These are phyloP conservation scores for Didymella pinodella DNA, from an alignment of 2,329 filamentous ascomycete genomes.

Conservation along the genomic window DNA sequence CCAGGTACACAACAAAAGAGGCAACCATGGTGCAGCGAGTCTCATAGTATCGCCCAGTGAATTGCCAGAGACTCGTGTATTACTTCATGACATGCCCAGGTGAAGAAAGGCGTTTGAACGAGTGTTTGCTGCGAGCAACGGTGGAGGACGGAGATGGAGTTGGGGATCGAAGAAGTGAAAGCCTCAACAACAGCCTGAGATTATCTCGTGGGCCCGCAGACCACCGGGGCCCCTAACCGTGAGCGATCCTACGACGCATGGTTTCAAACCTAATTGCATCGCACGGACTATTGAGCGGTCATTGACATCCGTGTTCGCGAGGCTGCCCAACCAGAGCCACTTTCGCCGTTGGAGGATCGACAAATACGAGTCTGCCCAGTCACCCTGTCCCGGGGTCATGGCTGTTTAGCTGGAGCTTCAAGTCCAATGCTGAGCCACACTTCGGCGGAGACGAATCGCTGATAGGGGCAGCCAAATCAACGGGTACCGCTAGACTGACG, in stretches of 20 bases:
- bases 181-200: slow-evolving; percentile 10
- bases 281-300: slow-evolving; percentile 6
- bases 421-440: slow-evolving; percentile 1
- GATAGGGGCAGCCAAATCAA: not conserved
- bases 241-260: slow-evolving; percentile 13
- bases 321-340: slow-evolving; percentile 4
- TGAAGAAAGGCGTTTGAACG: slow-evolving; percentile 6
- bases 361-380: slow-evolving; percentile 12
- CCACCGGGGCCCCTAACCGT: slow-evolving; percentile 12
- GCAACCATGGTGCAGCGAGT: slow-evolving; percentile 15
- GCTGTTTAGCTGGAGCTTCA: slow-evolving; percentile 1
- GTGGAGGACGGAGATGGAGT: slow-evolving; percentile 3
- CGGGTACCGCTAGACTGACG: not conserved
- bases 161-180: slow-evolving; percentile 4
- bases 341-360: slow-evolving; percentile 2
- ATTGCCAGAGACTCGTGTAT: slow-evolving; percentile 3
- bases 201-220: slow-evolving; percentile 7
- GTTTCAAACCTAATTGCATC: slow-evolving; percentile 9
- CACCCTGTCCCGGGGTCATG: slow-evolving; percentile 4
- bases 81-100: slow-evolving; percentile 11
- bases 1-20: slow-evolving; percentile 14
- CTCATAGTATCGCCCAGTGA: slow-evolving; percentile 17
- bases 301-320: slow-evolving; percentile 9
- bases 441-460: slow-evolving; percentile 1
- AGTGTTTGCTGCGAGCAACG: slow-evolving; percentile 8